Evolutionary conservation across 106 monocot genomes (phyloP).

Genomic region (Dioscorea alata): DNA sequence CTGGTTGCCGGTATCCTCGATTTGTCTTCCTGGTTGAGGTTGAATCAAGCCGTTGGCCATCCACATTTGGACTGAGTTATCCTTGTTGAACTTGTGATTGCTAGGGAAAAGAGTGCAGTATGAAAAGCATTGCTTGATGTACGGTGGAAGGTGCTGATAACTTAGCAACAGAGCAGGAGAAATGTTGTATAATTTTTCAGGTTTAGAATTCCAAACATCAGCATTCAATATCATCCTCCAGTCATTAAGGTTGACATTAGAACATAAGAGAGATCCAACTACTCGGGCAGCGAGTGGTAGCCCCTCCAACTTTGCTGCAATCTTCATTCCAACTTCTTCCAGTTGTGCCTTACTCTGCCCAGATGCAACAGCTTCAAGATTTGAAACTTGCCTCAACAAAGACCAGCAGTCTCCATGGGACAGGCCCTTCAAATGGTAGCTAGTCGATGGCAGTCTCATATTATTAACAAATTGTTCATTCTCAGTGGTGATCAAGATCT

Average conservation of each 20-base stretch:
- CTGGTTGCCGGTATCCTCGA: not conserved
- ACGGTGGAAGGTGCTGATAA: not conserved
- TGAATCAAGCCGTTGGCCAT: not conserved
- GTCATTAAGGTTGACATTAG: not conserved
- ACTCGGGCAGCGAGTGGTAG: not conserved
- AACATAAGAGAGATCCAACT: not conserved
- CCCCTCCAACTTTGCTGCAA: not conserved
- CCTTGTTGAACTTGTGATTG: not conserved
- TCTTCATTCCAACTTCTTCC: not conserved
- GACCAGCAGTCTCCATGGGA: no score
- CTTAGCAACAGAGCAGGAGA: not conserved
- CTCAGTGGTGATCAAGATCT: no score
- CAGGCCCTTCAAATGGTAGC: no score
- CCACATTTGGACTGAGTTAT: not conserved
- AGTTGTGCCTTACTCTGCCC: not conserved
- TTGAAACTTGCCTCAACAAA: no score
- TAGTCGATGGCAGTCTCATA: no score
- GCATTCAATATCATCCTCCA: not conserved
- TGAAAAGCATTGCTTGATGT: not conserved
- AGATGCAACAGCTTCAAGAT: no score
- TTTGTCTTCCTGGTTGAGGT: not conserved
- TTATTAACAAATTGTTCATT: no score
- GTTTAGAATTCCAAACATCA: not conserved
- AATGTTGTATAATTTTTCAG: not conserved
- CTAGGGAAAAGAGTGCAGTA: not conserved